Evolutionary conservation across 1,284 basidiomycete species (phyloP), one percentile per base, ranked within the genome.

Genomic region (Leccinum angustisporum): DNA sequence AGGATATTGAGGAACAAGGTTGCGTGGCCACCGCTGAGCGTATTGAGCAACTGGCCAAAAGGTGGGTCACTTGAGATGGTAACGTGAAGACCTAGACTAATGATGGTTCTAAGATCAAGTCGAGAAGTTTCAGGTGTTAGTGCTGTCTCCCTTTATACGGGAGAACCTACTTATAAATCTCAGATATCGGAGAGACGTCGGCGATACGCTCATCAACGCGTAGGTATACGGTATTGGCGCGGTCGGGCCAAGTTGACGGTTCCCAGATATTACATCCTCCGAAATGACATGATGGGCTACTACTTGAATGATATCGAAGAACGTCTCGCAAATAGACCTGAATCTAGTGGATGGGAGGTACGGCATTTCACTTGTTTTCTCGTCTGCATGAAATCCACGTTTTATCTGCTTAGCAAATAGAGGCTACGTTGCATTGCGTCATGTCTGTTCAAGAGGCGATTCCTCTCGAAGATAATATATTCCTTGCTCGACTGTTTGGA

Each of bases 151-250:
- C 6, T 5, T 10, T 52, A 30, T 11, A 3, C 31, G 25, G 14
- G 67, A 48, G 61, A 61, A n/a, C 70, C 66, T 50, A 18, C 57
- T 66, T 54, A 66, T 52, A n/a, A 33, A 50, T 57, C 56, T 16
- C 63, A 91, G 89, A 34, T 96, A 95, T 78, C 85, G 94, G 68
- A 79, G 93, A 65, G 94, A 96, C 67, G 88, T 94, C 8, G 94
- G 94, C 0, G 94, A 97, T 75, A 93, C 92, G 1, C 82, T 97
- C 31, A 91, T 96, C 63, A 94, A 95, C 69, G 92, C 93, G 87
- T 94, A 74, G 66, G 91, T 80, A 25, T 30, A 11, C 18, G 14
- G 21, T 25, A 60, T 59, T 14, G 33, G 6, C 18, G 5, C 31
- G 0, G 38, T 55, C 54, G 58, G 30, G 18, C 59, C 54, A 54